These are phyloP conservation scores for Leccinum huronense DNA, from an alignment of 1,284 basidiomycete genomes.

Conservation along the genomic window DNA sequence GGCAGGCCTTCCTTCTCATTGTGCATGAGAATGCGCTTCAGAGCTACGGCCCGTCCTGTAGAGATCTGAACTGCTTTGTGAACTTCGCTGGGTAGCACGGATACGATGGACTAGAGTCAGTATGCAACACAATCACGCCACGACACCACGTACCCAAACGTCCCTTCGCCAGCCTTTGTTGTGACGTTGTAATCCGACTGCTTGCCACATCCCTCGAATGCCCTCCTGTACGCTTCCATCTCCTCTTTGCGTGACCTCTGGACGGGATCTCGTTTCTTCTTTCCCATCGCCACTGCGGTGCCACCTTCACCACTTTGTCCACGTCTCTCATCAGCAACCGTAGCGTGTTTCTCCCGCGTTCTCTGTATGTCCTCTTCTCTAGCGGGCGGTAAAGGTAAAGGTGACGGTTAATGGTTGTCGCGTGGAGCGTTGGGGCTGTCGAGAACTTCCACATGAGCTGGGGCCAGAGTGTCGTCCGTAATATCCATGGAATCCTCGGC, in stretches of 20 bases:
- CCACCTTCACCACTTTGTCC: constrained; percentile 13
- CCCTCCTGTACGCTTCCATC: constrained; percentile 57
- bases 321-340: constrained; percentile 21
- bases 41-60: constrained; percentile 71
- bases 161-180: constrained; percentile 90
- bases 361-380: constrained; percentile 23
- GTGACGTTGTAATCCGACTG: constrained; percentile 79
- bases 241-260: constrained; percentile 68
- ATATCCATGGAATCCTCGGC: constrained; percentile 23
- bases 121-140: neutral
- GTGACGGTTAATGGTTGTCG: constrained; percentile 44
- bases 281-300: constrained; percentile 3
- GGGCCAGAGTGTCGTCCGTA: constrained; percentile 38
- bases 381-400: constrained; percentile 35
- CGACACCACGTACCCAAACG: constrained; percentile 75
- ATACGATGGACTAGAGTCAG: constrained; percentile 12
- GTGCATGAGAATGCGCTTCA: constrained; percentile 96
- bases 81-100: constrained; percentile 63
- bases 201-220: constrained; percentile 74
- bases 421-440: constrained; percentile 46
- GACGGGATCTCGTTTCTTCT: constrained; percentile 38
- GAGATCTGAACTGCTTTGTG: constrained; percentile 76
- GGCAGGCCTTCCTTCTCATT: constrained; percentile 96
- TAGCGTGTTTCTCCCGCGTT: constrained; percentile 34
- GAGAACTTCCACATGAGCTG: constrained; percentile 31